Percentiles rank a stretch among this genome's conserved stretches.
These are phyloP conservation scores for Skeletonema tropicum DNA, from an alignment of 108 stramenopile species.

Conservation along the genomic window DNA sequence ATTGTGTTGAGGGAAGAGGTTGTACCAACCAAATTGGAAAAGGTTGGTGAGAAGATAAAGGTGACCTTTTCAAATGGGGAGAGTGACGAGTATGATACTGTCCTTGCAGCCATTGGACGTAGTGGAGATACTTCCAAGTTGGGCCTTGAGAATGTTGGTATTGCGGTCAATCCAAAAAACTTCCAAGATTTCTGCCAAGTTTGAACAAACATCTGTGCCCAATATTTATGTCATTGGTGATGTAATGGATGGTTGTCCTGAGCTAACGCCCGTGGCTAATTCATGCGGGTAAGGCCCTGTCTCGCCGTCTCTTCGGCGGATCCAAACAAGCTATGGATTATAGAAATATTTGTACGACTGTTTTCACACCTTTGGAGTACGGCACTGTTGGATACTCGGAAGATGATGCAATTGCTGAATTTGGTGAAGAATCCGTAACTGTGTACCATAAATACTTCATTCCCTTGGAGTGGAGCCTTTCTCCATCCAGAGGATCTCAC, in stretches of 20 bases:
- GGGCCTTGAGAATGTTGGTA: constrained; percentile 80
- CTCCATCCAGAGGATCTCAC: constrained; percentile 57
- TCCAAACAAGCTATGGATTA: constrained; percentile 92
- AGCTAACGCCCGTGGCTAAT: constrained; percentile 99
- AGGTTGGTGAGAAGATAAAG: constrained; percentile 77
- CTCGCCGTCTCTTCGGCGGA: constrained; percentile 93
- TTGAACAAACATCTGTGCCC: constrained; percentile 89
- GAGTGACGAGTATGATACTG: constrained; percentile 82
- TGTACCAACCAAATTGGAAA: constrained; percentile 82
- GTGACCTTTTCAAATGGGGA: constrained; percentile 89
- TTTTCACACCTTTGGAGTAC: constrained; percentile 98
- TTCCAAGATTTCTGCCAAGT: constrained; percentile 76
- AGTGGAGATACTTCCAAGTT: constrained; percentile 88
- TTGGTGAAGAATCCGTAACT: constrained; percentile 84
- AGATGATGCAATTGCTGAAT: constrained; percentile 88
- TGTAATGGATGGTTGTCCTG: constrained; percentile 95
- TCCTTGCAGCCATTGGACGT: constrained; percentile 94
- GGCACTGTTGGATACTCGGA: constrained; percentile 94
- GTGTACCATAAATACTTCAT: constrained; percentile 94
- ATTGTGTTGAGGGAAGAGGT: constrained; percentile 82
- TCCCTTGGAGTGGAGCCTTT: constrained; percentile 95
- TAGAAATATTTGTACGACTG: constrained; percentile 91
- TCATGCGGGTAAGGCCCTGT: constrained; percentile 89
- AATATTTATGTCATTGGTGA: constrained; percentile 99
- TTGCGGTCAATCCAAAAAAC: constrained; percentile 75